Conservation (phyloP, 2,329 filamentous ascomycete genomes). For the Venturia asperata region DNA sequence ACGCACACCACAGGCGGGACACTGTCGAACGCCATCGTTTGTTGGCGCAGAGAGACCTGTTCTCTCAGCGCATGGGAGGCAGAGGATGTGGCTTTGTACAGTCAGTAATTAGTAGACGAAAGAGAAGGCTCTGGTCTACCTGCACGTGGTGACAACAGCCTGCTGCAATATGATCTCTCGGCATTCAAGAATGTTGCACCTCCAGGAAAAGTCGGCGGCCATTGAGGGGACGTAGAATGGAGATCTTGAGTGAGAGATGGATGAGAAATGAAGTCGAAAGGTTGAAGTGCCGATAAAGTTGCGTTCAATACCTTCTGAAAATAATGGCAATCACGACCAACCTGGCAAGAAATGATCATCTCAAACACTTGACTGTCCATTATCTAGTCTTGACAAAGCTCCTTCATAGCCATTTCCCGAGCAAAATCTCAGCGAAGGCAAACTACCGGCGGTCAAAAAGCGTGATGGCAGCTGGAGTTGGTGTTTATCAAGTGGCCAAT, state of each 20-base stretch:
- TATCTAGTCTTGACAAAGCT: too few relatives aligned
- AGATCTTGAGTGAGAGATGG: slow-evolving; percentile 16
- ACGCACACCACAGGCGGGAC: slow-evolving; percentile 67
- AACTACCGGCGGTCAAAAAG: neutral
- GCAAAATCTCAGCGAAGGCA: too few relatives aligned
- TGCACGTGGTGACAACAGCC: slow-evolving; percentile 85
- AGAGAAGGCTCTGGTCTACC: slow-evolving; percentile 41
- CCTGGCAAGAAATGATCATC: neutral
- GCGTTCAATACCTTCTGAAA: neutral
- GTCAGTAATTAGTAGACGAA: neutral
- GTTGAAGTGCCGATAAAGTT: neutral
- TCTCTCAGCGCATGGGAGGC: slow-evolving; percentile 61
- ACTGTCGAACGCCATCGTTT: slow-evolving; percentile 49
- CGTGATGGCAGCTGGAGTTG: neutral
- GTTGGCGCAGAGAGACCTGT: slow-evolving; percentile 52
- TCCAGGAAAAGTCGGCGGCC: slow-evolving; percentile 54
- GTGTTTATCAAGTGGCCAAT: neutral
- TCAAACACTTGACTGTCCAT: neutral
- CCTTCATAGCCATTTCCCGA: too few relatives aligned
- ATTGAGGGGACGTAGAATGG: slow-evolving; percentile 6
- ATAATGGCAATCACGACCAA: neutral
- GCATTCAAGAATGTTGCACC: slow-evolving; percentile 77
- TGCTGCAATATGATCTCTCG: slow-evolving; percentile 56
- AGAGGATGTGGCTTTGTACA: slow-evolving; percentile 70
- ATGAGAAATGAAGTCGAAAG: neutral